A percentile compares a stretch with the other conserved stretches of the same genome.
These are phyloP conservation scores for Fusarium dlaminii DNA, from an alignment of 2,329 filamentous ascomycete genomes.

Conservation along the genomic window DNA sequence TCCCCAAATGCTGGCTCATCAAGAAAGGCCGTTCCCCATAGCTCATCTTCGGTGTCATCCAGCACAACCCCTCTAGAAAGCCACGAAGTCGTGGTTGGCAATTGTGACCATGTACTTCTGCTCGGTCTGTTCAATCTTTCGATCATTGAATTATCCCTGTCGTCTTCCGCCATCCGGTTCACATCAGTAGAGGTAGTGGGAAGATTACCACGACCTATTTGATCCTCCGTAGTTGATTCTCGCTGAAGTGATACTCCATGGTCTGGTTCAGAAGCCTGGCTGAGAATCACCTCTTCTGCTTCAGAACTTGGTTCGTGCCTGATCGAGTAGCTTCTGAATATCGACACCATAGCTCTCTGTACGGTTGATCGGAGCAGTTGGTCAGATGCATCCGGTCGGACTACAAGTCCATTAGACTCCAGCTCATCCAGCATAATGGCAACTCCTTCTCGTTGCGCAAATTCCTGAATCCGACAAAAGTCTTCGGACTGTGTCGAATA, in stretches of 20 bases:
- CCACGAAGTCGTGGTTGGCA: background rate
- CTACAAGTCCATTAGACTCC: background rate
- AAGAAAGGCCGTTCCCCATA: background rate
- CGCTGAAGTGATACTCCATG: background rate
- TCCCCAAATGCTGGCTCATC: background rate
- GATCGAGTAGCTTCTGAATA: background rate
- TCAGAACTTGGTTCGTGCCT: accelerated
- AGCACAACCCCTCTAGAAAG: too few relatives aligned
- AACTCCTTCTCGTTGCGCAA: background rate
- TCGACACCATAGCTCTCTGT: background rate
- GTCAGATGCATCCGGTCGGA: background rate
- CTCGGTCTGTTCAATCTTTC: accelerated
- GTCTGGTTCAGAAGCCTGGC: accelerated
- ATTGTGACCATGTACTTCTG: background rate
- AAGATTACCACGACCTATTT: accelerated
- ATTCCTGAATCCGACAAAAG: background rate
- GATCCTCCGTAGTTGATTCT: background rate
- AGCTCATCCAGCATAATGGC: background rate
- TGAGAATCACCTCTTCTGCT: background rate
- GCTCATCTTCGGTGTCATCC: too few relatives aligned
- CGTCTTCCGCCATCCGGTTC: accelerated
- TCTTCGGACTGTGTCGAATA: background rate
- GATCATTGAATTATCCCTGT: accelerated
- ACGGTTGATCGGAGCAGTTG: background rate
- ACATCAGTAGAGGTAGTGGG: accelerated